Percentiles rank a stretch among this genome's conserved stretches.
Conservation (phyloP, 768 basidiomycete genomes). For the Trametes elegans region DNA sequence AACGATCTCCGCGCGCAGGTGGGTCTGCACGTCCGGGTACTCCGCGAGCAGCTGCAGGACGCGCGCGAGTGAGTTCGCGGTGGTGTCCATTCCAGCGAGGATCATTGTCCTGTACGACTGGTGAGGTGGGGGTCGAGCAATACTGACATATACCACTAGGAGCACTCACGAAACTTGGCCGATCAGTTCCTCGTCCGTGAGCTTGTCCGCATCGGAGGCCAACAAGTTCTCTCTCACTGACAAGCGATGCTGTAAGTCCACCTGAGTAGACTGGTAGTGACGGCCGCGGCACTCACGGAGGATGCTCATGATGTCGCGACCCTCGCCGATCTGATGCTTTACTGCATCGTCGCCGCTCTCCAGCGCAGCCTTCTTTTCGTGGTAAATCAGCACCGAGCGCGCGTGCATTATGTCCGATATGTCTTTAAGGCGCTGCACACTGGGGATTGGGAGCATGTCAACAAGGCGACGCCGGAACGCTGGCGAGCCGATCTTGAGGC, state of each 20-base stretch:
- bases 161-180: slow-evolving; percentile 27
- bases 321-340: slow-evolving; percentile 25
- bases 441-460: slow-evolving; percentile 12
- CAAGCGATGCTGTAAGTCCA: neutral
- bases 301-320: slow-evolving; percentile 32
- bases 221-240: slow-evolving; percentile 25
- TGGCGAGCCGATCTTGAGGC: slow-evolving; percentile 16
- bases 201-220: slow-evolving; percentile 22
- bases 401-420: slow-evolving; percentile 25
- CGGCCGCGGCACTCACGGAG: slow-evolving; percentile 24
- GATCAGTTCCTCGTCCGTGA: slow-evolving; percentile 26
- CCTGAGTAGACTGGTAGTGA: neutral
- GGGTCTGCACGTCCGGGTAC: slow-evolving; percentile 28
- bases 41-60: slow-evolving; percentile 26
- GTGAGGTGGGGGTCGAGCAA: neutral
- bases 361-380: slow-evolving; percentile 20
- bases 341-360: slow-evolving; percentile 18
- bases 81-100: slow-evolving; percentile 30
- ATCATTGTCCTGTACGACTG: slow-evolving; percentile 19
- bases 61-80: slow-evolving; percentile 30
- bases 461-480: slow-evolving; percentile 22
- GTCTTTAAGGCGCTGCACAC: slow-evolving; percentile 22
- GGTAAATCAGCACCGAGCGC: slow-evolving; percentile 17
- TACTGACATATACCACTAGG: neutral
- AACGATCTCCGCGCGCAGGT: slow-evolving; percentile 27